These are phyloP conservation scores for Chrysochromulina parva DNA, from an alignment of 78 protist genomes.

Conservation along the genomic window DNA sequence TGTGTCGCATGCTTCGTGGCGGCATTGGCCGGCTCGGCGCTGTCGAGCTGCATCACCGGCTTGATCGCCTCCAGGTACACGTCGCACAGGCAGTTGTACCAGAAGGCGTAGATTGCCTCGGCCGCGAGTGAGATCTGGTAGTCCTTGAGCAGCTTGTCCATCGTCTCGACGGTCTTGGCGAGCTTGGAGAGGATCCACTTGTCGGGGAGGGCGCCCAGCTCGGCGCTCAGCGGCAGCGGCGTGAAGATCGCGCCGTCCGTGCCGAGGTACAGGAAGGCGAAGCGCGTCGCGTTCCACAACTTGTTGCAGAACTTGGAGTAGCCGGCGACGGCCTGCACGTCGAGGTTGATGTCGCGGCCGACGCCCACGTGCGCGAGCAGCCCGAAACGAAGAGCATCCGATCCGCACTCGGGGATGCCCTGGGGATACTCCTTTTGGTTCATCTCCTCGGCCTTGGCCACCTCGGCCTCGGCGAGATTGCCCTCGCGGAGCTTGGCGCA, in stretches of 20 bases:
- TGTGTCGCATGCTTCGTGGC: not conserved
- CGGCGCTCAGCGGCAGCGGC: not conserved
- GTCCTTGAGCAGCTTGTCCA: conserved; percentile 48
- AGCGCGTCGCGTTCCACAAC: conserved; percentile 86
- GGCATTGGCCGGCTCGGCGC: not conserved
- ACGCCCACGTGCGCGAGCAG: conserved; percentile 37
- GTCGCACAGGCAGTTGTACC: conserved; percentile 88
- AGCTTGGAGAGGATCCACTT: conserved; percentile 90
- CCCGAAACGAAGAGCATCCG: conserved; percentile 86
- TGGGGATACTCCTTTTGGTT: conserved; percentile 86
- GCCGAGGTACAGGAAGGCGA: not conserved
- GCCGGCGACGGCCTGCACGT: conserved; percentile 61
- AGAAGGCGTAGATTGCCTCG: conserved; percentile 75
- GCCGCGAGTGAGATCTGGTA: conserved; percentile 73
- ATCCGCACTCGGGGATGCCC: conserved; percentile 91
- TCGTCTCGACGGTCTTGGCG: conserved; percentile 40
- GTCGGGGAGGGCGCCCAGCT: conserved; percentile 37
- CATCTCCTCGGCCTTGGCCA: conserved; percentile 55
- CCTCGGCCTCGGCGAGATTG: conserved; percentile 70
- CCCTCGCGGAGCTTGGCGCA: conserved; percentile 66
- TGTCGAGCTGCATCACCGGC: conserved; percentile 48
- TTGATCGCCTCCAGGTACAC: conserved; percentile 87
- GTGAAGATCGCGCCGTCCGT: too few species aligned
- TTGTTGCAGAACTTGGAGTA: conserved; percentile 97
- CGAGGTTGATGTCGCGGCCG: conserved; percentile 27